Base-by-base conservation (phyloP, 2,329 filamentous ascomycete genomes). In the Colletotrichum filicis region DNA sequence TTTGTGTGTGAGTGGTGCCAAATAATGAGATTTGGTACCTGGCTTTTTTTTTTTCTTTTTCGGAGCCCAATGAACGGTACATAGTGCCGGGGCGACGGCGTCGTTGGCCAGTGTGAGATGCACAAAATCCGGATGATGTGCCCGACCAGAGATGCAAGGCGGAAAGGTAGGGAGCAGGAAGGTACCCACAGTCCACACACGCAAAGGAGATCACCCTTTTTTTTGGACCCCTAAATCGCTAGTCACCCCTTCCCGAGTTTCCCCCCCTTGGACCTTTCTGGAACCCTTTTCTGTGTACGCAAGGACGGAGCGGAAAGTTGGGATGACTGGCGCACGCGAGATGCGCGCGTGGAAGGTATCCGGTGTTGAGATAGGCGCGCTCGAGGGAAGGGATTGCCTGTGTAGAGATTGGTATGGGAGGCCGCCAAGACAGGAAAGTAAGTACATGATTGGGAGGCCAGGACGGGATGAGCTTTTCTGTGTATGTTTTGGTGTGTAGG, bases 351-450 rank as follows among this genome's bases (percentile, higher is more conserved):
- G 62, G 37, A 42, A 46, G 37, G 62, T 19, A 16, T 65, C 19
- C 9, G 4, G 46, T 2, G 58, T 30, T 16, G 9, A 11, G 65
- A 26, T 49, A 46, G 30, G 56, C 66, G 58, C 49, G 42, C 56
- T 22, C 19, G 26, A 37, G 66, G 49, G 28, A 28, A 52, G 66
- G 37, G 52, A 35, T 52, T 65, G 66, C 60, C 28, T 69, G 60
- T 14, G 6, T 56, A 7, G n/a, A 7, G 4, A 11, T 24, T 6
- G 28, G 9, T 26, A 14, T 53, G n/a, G 32, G 53, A 65, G 53
- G 37, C 35, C 57, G 52, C 52, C 59, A n/a, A 64, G 49, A 52
- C 35, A 52, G 35, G 59, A 59, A 56, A 58, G 28, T 9, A 8
- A 16, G 14, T 42, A 8, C 8, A 5, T 30, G 7, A 7, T 7